Evolutionary conservation across 345 rosid species (phyloP).

Genomic region (Gossypium anomalum): DNA sequence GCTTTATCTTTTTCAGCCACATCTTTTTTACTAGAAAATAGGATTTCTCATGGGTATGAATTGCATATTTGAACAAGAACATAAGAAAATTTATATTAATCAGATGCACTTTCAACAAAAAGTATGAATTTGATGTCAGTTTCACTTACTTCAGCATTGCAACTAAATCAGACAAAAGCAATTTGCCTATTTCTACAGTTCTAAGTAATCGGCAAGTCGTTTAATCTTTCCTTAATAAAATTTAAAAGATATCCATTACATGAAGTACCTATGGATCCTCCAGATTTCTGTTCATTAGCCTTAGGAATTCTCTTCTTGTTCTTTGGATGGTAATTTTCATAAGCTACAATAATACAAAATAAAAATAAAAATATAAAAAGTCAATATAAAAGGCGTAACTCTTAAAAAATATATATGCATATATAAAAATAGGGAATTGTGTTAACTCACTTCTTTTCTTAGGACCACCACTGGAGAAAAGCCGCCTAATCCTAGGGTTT

Average conservation of each 20-base stretch:
- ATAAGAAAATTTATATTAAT: too few relatives aligned
- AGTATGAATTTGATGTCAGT: too few relatives aligned
- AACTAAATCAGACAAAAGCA: too few relatives aligned
- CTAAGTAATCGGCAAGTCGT: too few relatives aligned
- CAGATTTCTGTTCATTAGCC: slow-evolving; percentile 25
- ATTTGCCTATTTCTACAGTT: too few relatives aligned
- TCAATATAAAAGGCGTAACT: not conserved
- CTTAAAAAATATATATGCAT: not conserved
- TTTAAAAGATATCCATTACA: too few relatives aligned
- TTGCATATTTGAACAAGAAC: too few relatives aligned
- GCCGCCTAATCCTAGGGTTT: slow-evolving; percentile 31
- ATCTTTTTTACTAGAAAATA: too few relatives aligned
- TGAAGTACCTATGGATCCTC: slow-evolving; percentile 27
- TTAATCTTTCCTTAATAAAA: too few relatives aligned
- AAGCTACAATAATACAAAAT: slow-evolving; percentile 22
- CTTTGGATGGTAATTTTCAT: slow-evolving; percentile 38
- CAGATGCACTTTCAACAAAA: too few relatives aligned
- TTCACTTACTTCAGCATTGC: too few relatives aligned
- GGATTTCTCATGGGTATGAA: too few relatives aligned
- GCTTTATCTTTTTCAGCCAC: not conserved
- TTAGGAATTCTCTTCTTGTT: slow-evolving; percentile 36
- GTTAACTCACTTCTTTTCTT: slow-evolving; percentile 34
- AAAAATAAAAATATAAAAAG: not conserved
- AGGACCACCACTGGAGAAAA: slow-evolving; percentile 31
- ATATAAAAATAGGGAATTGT: not conserved